These are phyloP conservation scores for Xylaria sp. DNA, from an alignment of 2,329 filamentous ascomycete genomes.

Conservation along the genomic window DNA sequence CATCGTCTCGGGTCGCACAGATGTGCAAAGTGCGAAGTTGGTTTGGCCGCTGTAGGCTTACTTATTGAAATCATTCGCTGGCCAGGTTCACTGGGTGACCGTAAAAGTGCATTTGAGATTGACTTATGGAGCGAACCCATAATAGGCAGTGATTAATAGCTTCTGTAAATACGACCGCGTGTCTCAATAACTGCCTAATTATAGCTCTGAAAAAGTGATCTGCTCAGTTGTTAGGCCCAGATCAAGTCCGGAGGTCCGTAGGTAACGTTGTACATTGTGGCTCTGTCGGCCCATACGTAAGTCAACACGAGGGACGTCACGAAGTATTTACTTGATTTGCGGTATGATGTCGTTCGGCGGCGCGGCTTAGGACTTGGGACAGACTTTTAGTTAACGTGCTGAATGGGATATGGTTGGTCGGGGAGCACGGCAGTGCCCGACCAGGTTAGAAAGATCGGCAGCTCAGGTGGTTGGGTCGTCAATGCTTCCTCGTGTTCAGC, in stretches of 20 bases:
- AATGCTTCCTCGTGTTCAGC: slow-evolving; percentile 17
- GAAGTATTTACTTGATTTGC: not conserved
- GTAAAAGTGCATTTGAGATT: no score
- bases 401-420: not conserved
- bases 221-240: not conserved
- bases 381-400: not conserved
- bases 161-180: not conserved
- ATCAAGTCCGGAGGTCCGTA: not conserved
- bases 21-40: no score
- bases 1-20: no score
- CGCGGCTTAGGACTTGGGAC: not conserved
- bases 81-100: no score
- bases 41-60: no score
- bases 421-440: not conserved
- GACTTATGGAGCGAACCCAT: no score
- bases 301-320: not conserved
- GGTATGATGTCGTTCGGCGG: not conserved
- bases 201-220: not conserved
- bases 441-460: slow-evolving; percentile 14
- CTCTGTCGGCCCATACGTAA: not conserved
- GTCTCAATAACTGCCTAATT: not conserved
- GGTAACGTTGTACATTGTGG: not conserved
- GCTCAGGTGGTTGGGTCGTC: not conserved
- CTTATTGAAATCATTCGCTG: no score
- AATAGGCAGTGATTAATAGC: not conserved